Evolutionary conservation across 345 rosid genomes (phyloP), one percentile per base, ranked within the genome.

Genomic region (Jatropha curcas): DNA sequence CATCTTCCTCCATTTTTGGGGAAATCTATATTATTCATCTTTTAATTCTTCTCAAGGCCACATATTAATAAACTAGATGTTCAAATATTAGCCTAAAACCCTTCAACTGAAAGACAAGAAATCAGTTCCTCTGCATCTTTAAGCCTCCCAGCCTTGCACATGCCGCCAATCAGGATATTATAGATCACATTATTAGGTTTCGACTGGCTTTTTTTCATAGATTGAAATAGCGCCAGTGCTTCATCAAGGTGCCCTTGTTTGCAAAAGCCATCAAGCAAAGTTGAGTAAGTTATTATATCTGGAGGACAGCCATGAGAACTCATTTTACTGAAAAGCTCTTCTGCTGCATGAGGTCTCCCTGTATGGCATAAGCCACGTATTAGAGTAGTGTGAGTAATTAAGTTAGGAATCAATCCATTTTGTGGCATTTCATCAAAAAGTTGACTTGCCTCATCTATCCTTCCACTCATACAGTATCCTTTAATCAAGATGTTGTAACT

Each of bases 401-500:
- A 58, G 35, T 58, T 51, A 50, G 71, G 71, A 13, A 20, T 34
- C 31, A 31, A 51, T 16, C 56, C 59, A n/a, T 67, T 67, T 5
- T 8, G 43, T 31, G 71, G 30, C 71, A 67, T 50, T 50, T 33
- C 71, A 50, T 33, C 59, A 50, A 67, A 22, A 5, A 67, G 22
- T 67, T 31, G 25, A 14, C 50, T 67, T 31, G 71, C 71, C 71
- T 67, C 43, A 50, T 67, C 43, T 9, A 50, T 11, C 27, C 28
- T 67, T 9, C 2, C 25, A 10, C 22, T 67, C 71, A 50, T 67
- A 35, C 71, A 67, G 58, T 50, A 50, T 50, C 71, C 56, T 46
- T 67, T 67, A 33, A 67, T 50, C 41, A 67, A 50, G 27, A 67
- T 67, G 71, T 50, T 67, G 16, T 67, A 67, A 50, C 59, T 67